Conservation (phyloP, 805 yeast genomes). For the Kazachstania taianensis region DNA sequence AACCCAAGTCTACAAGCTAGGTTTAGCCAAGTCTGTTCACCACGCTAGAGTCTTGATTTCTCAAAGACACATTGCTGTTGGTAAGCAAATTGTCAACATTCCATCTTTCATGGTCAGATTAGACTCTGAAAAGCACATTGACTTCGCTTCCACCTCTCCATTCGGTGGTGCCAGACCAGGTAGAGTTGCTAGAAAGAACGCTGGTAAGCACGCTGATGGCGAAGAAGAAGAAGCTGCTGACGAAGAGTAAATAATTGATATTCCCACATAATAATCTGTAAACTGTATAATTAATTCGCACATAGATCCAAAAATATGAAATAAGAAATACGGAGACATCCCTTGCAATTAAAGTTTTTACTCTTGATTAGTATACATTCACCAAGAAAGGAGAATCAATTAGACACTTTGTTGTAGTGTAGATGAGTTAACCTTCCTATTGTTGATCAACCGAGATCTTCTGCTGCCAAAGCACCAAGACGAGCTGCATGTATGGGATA, state of each 20-base stretch:
- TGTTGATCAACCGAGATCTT: too few species aligned
- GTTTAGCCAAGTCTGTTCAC: conserved; percentile 98
- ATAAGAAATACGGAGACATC: too few species aligned
- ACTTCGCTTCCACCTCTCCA: conserved; percentile 97
- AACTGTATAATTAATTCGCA: too few species aligned
- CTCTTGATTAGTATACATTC: too few species aligned
- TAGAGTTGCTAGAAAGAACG: conserved; percentile 95
- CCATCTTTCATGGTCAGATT: conserved; percentile 99
- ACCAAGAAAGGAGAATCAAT: too few species aligned
- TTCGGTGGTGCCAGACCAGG: conserved; percentile 99
- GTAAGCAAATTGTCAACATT: conserved; percentile 96
- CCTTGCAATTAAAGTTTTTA: too few species aligned
- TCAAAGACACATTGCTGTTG: conserved; percentile 99
- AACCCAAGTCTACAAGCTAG: conserved; percentile 99
- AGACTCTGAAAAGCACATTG: conserved; percentile 99
- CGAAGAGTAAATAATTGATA: conserved; percentile 59
- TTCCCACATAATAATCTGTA: too few species aligned
- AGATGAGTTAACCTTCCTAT: too few species aligned
- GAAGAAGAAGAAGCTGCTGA: conserved; percentile 64
- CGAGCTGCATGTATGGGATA: too few species aligned
- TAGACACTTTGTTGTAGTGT: too few species aligned
- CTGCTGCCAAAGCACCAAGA: too few species aligned
- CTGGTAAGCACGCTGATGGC: conserved; percentile 45
- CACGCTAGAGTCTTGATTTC: conserved; percentile 98
- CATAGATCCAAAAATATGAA: too few species aligned